Conservation (phyloP, 768 basidiomycete species). For the Ephemerocybe angulata region DNA sequence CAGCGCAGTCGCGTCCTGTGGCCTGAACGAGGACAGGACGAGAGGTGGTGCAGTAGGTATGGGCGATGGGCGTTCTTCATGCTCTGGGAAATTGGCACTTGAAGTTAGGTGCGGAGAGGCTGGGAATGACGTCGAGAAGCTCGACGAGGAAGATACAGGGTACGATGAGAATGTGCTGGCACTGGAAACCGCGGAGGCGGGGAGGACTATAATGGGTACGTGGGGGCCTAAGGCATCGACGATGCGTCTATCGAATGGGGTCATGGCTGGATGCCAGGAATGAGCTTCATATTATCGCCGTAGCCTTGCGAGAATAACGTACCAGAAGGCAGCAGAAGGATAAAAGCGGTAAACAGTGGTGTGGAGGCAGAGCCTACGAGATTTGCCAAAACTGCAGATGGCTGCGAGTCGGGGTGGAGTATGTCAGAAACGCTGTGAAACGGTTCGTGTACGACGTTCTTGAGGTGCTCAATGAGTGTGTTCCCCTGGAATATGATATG, state of each 20-base stretch:
- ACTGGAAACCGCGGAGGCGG: slow-evolving; percentile 14
- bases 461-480: slow-evolving; percentile 30
- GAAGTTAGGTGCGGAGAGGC: not conserved
- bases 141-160: not conserved
- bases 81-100: no score
- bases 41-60: slow-evolving; percentile 13
- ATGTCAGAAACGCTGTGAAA: slow-evolving; percentile 53
- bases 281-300: not conserved
- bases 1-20: slow-evolving; percentile 47
- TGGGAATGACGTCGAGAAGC: slow-evolving; percentile 1
- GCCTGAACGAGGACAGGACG: slow-evolving; percentile 53
- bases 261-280: slow-evolving; percentile 25
- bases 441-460: slow-evolving; percentile 48
- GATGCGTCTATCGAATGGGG: slow-evolving; percentile 40
- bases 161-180: not conserved
- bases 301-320: slow-evolving; percentile 12
- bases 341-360: slow-evolving; percentile 57
- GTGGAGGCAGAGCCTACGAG: slow-evolving; percentile 56
- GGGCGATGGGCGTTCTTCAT: no score
- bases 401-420: slow-evolving; percentile 48
- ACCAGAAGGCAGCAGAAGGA: slow-evolving; percentile 52
- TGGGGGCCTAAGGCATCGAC: slow-evolving; percentile 48
- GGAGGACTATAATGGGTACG: slow-evolving; percentile 56
- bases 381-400: slow-evolving; percentile 47
- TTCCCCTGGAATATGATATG: slow-evolving; percentile 25